Evolutionary conservation across 768 basidiomycete species (phyloP).

Genomic region (Gymnopilus junonius): DNA sequence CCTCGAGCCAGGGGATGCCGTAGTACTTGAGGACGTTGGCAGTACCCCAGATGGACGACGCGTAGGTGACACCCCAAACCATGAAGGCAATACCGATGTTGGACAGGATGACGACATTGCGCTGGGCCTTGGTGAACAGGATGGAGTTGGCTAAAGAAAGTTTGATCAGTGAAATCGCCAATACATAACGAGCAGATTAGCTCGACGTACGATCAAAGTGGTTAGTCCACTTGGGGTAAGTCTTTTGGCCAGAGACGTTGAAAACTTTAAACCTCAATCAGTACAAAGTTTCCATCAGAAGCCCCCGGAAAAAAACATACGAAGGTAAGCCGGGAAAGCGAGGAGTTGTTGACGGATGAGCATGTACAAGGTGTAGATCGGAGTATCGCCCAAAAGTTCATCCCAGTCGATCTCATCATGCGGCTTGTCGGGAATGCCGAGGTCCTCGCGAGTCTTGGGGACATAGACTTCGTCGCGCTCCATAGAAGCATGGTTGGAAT

Average conservation of each 20-base stretch:
- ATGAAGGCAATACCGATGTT: constrained; percentile 59
- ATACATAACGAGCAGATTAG: background rate
- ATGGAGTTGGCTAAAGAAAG: constrained; percentile 51
- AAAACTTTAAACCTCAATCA: constrained; percentile 45
- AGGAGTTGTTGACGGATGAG: constrained; percentile 61
- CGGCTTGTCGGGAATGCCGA: constrained; percentile 48
- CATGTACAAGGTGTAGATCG: constrained; percentile 60
- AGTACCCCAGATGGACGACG: constrained; percentile 41
- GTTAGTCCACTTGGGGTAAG: constrained; percentile 66
- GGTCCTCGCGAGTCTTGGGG: constrained; percentile 60
- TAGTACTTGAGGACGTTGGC: constrained; percentile 52
- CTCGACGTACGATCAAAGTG: constrained; percentile 62
- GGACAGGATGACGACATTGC: constrained; percentile 56
- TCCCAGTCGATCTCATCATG: constrained; percentile 49
- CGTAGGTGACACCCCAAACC: constrained; percentile 42
- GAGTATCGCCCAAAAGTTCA: constrained; percentile 62
- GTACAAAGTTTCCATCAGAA: constrained; percentile 16
- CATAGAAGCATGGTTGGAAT: constrained; percentile 55
- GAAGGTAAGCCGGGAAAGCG: constrained; percentile 64
- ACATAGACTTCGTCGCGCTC: constrained; percentile 64
- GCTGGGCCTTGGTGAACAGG: constrained; percentile 57
- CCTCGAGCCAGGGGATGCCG: constrained; percentile 57
- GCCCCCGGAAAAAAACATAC: constrained; percentile 36
- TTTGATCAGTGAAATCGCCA: background rate
- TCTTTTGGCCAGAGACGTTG: constrained; percentile 66